phyloP scores from a whole-genome alignment of 2,329 filamentous ascomycete genomes.

The Hymenoscyphus fructigenus region DNA sequence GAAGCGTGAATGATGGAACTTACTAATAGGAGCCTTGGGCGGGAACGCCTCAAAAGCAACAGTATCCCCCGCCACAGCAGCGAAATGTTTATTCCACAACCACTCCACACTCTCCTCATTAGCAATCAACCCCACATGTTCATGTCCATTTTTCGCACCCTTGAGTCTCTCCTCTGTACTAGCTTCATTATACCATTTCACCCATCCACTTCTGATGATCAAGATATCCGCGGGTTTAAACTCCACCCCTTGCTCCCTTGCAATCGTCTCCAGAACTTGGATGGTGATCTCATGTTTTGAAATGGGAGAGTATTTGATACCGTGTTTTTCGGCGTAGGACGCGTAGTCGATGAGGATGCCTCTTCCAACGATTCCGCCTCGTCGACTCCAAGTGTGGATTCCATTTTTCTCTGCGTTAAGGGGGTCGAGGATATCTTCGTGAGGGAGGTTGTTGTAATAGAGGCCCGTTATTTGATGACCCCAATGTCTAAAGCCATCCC shows the following conservation, averaged over 20 bases:
- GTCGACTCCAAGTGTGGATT: constrained; percentile 16
- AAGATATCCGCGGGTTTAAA: constrained; percentile 50
- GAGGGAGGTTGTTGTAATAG: constrained; percentile 36
- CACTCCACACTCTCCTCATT: constrained; percentile 28
- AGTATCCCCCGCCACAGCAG: constrained; percentile 32
- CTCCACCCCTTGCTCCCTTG: constrained; percentile 45
- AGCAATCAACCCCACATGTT: constrained; percentile 24
- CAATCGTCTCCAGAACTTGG: constrained; percentile 44
- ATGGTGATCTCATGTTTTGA: constrained; percentile 38
- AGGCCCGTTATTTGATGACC: constrained; percentile 29
- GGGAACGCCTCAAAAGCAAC: constrained; percentile 33
- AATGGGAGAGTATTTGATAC: constrained; percentile 40
- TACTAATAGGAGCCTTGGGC: constrained; percentile 24
- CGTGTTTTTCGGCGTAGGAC: constrained; percentile 38
- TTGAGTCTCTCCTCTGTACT: constrained; percentile 16
- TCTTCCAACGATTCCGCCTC: constrained; percentile 52
- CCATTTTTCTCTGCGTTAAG: constrained; percentile 38
- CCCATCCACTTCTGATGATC: constrained; percentile 48
- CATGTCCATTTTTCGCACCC: constrained; percentile 15
- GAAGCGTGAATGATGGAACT: too few species aligned
- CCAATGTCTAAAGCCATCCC: constrained; percentile 46
- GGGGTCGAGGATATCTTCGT: constrained; percentile 29
- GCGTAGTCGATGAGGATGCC: constrained; percentile 54
- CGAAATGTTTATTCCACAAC: constrained; percentile 34
- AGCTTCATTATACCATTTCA: constrained; percentile 37